Evolutionary conservation across 1,284 basidiomycete genomes (phyloP), one percentile per base, ranked within the genome.

Genomic region (Athelia psychrophila): DNA sequence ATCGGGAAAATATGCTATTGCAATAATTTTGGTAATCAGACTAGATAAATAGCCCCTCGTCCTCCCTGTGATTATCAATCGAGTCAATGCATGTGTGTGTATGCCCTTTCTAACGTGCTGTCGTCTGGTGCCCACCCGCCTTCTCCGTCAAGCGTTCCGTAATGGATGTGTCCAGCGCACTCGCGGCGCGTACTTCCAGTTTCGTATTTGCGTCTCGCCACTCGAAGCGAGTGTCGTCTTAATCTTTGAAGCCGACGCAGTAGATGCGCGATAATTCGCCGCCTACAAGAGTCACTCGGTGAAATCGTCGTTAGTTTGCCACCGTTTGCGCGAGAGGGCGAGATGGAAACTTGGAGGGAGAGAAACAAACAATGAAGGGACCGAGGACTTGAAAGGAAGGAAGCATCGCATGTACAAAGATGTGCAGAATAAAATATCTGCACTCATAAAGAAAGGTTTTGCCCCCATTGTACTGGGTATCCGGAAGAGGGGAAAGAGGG

Each of bases 381-480:
- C n/a, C n/a, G n/a, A n/a, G n/a, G n/a, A n/a, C n/a, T n/a, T n/a
- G n/a, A n/a, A n/a, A n/a, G n/a, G n/a, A n/a, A n/a, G n/a, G n/a
- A n/a, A n/a, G 5, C 10, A 47, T 33, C n/a, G 36, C 24, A 12
- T n/a, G 15, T 36, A 19, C 12, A 16, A 5, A 32, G 49, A 27
- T 12, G n/a, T n/a, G n/a, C n/a, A n/a, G n/a, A 10, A 45, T 51
- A n/a, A n/a, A n/a, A n/a, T n/a, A n/a, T n/a, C n/a, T n/a, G n/a
- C n/a, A 73, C 88, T 64, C 63, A 92, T 90, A 59, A 93, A 91
- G 70, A 88, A 89, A 93, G 88, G 60, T 85, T 86, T 63, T 91
- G 33, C n/a, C n/a, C n/a, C n/a, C n/a, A n/a, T n/a, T n/a, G n/a
- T n/a, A n/a, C n/a, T n/a, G n/a, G n/a, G n/a, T n/a, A n/a, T n/a